Evolutionary conservation across 257 asterid genomes (phyloP).

Genomic region (Scutellaria minor): DNA sequence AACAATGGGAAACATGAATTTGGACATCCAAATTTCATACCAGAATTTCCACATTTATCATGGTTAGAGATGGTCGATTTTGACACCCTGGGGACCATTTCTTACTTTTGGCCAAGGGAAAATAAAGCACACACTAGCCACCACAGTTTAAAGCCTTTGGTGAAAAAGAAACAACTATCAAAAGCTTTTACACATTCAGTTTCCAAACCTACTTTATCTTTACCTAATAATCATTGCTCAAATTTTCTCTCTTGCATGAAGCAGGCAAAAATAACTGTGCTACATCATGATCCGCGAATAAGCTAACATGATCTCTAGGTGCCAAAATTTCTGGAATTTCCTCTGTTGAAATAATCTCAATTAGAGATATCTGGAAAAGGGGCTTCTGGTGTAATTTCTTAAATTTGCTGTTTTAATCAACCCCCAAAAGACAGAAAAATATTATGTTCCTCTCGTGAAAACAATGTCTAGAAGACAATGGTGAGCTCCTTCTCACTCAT

Average conservation of each 20-base stretch:
- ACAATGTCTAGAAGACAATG: conserved; percentile 59
- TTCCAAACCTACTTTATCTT: background rate
- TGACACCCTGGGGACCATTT: background rate
- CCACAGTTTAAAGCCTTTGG: background rate
- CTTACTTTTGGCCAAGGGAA: background rate
- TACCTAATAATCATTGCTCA: background rate
- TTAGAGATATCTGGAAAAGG: conserved; percentile 19
- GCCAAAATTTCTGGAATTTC: conserved; percentile 45
- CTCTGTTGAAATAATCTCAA: conserved; percentile 23
- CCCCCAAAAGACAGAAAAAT: background rate
- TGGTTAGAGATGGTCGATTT: no score
- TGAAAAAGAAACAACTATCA: background rate
- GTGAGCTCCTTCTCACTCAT: conserved; percentile 89
- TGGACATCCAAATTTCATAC: conserved; percentile 6
- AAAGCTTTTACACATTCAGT: conserved; percentile 18
- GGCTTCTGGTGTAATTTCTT: conserved; percentile 20
- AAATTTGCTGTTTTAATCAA: conserved; percentile 15
- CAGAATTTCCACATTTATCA: background rate
- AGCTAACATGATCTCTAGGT: conserved; percentile 28
- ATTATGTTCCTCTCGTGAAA: conserved; percentile 22
- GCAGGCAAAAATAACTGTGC: background rate
- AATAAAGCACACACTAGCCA: background rate
- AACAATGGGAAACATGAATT: background rate
- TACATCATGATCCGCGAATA: conserved; percentile 6
- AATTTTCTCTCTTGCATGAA: background rate